phyloP scores from a whole-genome alignment of 805 yeast species.

The Ogataea pignaliae region DNA sequence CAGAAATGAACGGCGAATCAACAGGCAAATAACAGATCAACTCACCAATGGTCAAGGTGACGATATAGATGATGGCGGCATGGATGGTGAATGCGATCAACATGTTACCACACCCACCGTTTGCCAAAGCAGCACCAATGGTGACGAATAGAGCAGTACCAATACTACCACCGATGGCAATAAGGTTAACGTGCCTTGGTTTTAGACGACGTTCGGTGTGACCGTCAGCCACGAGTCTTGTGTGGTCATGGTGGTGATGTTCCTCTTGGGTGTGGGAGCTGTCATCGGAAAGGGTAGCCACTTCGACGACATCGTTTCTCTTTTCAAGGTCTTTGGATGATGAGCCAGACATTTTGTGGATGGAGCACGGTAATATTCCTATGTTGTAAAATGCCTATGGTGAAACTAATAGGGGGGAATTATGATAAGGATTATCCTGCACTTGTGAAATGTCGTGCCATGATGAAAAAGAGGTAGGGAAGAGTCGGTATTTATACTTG shows the following conservation, averaged over 20 bases:
- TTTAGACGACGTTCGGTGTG: slow-evolving; percentile 14
- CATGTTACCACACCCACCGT: slow-evolving; percentile 68
- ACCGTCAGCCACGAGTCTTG: slow-evolving; percentile 10
- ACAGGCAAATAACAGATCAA: slow-evolving; percentile 74
- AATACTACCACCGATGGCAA: slow-evolving; percentile 78
- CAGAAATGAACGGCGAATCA: slow-evolving; percentile 68
- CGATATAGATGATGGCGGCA: slow-evolving; percentile 60
- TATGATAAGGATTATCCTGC: no score
- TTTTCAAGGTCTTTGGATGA: not conserved
- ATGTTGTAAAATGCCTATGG: no score
- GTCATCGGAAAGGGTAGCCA: not conserved
- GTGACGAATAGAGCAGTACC: slow-evolving; percentile 79
- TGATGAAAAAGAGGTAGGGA: no score
- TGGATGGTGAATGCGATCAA: slow-evolving; percentile 63
- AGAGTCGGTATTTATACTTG: no score
- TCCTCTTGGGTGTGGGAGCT: not conserved
- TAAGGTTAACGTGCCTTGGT: slow-evolving; percentile 65
- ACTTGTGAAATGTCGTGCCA: no score
- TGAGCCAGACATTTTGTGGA: no score
- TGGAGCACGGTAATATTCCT: no score
- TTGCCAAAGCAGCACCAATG: slow-evolving; percentile 57
- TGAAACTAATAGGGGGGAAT: no score
- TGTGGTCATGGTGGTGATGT: not conserved
- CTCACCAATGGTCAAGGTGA: slow-evolving; percentile 73
- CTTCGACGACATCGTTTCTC: not conserved